These are phyloP conservation scores for Tinospora cordifolia DNA, from an alignment of 164 flowering plant species.

Conservation along the genomic window DNA sequence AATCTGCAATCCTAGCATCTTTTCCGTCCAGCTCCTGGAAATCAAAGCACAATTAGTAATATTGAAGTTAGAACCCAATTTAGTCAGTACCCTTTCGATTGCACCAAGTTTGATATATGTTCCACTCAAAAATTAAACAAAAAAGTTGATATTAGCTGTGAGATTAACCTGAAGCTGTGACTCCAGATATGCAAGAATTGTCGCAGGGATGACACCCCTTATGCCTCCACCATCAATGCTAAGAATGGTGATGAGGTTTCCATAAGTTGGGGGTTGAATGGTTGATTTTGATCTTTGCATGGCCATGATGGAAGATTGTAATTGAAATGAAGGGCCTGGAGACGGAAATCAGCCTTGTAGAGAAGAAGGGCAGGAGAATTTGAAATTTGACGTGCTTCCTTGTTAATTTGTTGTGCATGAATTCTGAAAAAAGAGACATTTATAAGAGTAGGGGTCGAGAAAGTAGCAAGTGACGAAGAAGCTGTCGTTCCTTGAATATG, in stretches of 20 bases:
- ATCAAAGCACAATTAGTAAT: background rate
- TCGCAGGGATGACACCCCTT: constrained; percentile 36
- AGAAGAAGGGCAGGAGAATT: background rate
- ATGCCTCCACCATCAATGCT: constrained; percentile 45
- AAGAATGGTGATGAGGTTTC: constrained; percentile 28
- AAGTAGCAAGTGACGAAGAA: no score
- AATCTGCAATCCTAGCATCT: constrained; percentile 33
- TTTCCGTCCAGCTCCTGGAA: constrained; percentile 24
- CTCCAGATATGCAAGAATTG: constrained; percentile 27
- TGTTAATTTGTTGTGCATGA: background rate
- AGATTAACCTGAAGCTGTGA: constrained; percentile 29
- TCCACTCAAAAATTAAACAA: no score
- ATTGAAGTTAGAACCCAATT: background rate
- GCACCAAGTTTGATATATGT: no score
- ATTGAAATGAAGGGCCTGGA: background rate
- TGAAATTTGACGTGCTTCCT: background rate
- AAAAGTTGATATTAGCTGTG: background rate
- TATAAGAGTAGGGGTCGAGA: background rate
- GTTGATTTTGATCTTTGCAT: constrained; percentile 16
- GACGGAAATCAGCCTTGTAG: background rate
- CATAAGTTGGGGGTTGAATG: constrained; percentile 31
- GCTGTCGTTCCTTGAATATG: no score
- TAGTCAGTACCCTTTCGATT: no score
- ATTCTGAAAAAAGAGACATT: background rate
- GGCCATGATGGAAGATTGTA: background rate